Percentiles rank a stretch among this genome's conserved stretches.
phyloP scores from a whole-genome alignment of 1,284 basidiomycete genomes.

The Marasmius sp. region DNA sequence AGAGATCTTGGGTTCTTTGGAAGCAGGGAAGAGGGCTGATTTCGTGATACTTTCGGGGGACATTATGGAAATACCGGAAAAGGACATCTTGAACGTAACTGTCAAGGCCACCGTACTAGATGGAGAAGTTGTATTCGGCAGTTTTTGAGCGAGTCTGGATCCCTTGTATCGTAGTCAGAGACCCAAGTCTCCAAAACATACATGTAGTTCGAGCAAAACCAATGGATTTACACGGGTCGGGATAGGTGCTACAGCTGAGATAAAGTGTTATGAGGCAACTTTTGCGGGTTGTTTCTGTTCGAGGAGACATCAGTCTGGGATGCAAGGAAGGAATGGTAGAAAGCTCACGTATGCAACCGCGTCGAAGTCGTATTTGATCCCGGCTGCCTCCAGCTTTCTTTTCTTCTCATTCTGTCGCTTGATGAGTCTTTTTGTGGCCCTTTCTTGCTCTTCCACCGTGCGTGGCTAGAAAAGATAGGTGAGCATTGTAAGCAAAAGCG shows the following conservation, averaged over 20 bases:
- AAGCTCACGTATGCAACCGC: conserved; percentile 66
- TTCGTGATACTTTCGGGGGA: conserved; percentile 81
- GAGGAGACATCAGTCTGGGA: not conserved
- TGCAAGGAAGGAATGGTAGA: not conserved
- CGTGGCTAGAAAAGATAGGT: conserved; percentile 55
- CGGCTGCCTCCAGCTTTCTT: conserved; percentile 75
- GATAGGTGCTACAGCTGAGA: not conserved
- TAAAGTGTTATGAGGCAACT: not conserved
- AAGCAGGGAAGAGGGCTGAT: conserved; percentile 79
- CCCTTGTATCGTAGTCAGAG: not conserved
- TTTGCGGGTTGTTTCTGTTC: not conserved
- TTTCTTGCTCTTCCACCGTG: conserved; percentile 70
- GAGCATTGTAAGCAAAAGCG: not conserved
- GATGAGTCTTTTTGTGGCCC: conserved; percentile 70
- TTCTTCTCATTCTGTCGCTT: conserved; percentile 80
- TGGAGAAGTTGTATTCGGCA: conserved; percentile 71
- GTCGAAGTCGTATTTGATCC: conserved; percentile 90
- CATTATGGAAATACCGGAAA: conserved; percentile 65
- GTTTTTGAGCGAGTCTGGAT: not conserved
- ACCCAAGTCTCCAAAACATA: no score
- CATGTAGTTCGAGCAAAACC: no score
- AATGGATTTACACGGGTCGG: no score
- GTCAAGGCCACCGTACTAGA: conserved; percentile 53
- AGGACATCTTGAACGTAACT: conserved; percentile 40
- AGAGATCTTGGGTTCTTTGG: conserved; percentile 65